phyloP scores from a whole-genome alignment of 2,329 filamentous ascomycete species.

The Arachnomyces sp. region DNA sequence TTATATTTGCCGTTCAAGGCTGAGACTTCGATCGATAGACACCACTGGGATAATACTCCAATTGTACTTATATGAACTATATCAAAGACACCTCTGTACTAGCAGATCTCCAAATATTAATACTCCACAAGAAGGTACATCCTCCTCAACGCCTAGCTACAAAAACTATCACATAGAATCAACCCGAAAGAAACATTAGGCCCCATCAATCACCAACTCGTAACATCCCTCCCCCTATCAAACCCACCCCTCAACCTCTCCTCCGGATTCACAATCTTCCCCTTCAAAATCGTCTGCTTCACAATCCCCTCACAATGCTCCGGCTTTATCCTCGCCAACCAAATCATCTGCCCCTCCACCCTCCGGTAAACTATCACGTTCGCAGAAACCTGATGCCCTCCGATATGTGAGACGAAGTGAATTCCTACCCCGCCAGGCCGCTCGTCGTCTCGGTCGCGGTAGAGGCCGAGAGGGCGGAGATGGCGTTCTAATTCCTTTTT shows the following conservation, averaged over 20 bases:
- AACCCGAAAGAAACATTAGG: constrained; percentile 3
- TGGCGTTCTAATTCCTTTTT: constrained; percentile 75
- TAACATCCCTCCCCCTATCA: constrained; percentile 61
- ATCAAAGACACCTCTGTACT: no score
- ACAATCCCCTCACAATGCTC: constrained; percentile 86
- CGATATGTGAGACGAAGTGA: constrained; percentile 87
- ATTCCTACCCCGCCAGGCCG: constrained; percentile 78
- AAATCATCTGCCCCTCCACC: constrained; percentile 50
- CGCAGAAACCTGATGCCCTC: constrained; percentile 87
- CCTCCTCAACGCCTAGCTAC: no score
- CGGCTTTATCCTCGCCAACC: constrained; percentile 76
- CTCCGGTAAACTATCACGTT: constrained; percentile 80
- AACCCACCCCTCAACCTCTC: constrained; percentile 77
- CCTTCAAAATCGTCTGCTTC: constrained; percentile 73
- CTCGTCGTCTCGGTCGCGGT: constrained; percentile 73
- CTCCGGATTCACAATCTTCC: constrained; percentile 81
- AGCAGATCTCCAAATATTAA: no score
- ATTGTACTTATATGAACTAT: no score
- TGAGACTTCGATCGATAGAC: no score
- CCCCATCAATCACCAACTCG: constrained; percentile 47
- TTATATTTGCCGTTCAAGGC: no score
- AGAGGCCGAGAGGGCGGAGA: constrained; percentile 67
- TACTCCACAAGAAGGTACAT: no score
- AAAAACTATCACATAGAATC: neutral
- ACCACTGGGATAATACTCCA: no score